Evolutionary conservation across 257 asterid genomes (phyloP).

Genomic region (Nicotiana benthamiana): DNA sequence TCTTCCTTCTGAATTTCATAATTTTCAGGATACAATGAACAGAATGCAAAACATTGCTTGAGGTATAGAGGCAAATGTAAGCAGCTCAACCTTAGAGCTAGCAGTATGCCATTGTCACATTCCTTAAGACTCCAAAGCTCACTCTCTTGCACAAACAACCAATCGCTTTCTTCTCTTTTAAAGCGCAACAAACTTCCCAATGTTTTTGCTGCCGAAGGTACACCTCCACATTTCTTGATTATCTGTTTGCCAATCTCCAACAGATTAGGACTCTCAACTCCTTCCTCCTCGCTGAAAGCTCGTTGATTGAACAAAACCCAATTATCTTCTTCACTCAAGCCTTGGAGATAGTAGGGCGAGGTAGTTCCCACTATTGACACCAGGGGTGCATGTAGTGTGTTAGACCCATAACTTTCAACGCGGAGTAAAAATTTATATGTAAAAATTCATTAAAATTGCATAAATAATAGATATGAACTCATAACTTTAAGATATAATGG

Average conservation of each 20-base stretch:
- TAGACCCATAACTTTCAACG: no score
- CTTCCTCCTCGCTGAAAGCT: conserved; percentile 15
- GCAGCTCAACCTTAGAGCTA: conserved; percentile 21
- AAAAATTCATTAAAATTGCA: no score
- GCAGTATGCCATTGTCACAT: conserved; percentile 10
- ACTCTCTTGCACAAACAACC: conserved; percentile 18
- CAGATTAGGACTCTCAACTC: conserved; percentile 7
- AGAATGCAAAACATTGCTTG: conserved; percentile 14
- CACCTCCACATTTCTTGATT: conserved; percentile 23
- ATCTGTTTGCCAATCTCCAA: conserved; percentile 16
- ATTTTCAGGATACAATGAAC: conserved; percentile 20
- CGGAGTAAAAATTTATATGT: no score
- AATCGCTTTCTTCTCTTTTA: conserved; percentile 11
- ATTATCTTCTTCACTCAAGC: conserved; percentile 12
- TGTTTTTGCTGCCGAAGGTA: conserved; percentile 21
- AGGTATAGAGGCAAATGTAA: conserved; percentile 9
- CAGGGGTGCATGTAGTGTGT: no score
- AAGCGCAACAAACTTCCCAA: conserved; percentile 15
- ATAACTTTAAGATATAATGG: no score
- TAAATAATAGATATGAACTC: no score
- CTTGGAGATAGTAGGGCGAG: neutral
- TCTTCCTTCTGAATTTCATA: conserved; percentile 12
- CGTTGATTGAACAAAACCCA: conserved; percentile 22
- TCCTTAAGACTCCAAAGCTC: conserved; percentile 17
- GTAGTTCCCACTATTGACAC: conserved; percentile 2